Evolutionary conservation across 345 rosid genomes (phyloP), one percentile per base, ranked within the genome.

Genomic region (Sisymbrium altissimum): DNA sequence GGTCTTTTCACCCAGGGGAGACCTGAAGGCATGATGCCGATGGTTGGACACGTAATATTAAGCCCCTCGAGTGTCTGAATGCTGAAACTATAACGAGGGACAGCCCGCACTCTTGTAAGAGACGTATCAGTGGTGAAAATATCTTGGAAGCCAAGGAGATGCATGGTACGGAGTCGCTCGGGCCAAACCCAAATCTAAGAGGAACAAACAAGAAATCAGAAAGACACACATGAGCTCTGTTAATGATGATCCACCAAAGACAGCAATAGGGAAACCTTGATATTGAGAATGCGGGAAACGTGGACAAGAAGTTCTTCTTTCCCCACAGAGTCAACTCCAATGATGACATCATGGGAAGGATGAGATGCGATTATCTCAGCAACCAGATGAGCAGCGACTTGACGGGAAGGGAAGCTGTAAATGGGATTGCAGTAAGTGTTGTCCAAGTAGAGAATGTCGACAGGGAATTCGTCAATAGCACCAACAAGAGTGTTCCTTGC

Each of bases 111-210:
- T 80, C 96, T 81, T n/a, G 93, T 84, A 48, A 78, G 70, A 48
- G 87, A 64, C 60, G 95, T 90, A 61, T 85, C 86, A 12, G 95
- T 87, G 5, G 97, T 88, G 86, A 93, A 90, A 36, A 61, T 70
- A 71, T 82, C 88, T 39, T 86, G 66, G 77, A 73, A 83, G 3
- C 93, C 93, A 29, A 90, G 89, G 48, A 88, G 85, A 80, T 92
- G 93, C 90, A 92, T 85, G 29, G 87, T 88, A 50, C 85, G 90
- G 59, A 92, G 85, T 59, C 97, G 88, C 74, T 92, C 95, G 13
- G 91, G 98, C 97, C 97, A 90, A 73, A 90, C 95, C 97, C 97
- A 92, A 83, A 90, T 88, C 95, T 88, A 53, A 30, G 14, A 52
- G 58, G 63, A 59, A 41, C 0, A 65, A 43, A 53, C 40, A 72